Evolutionary conservation across 2,329 filamentous ascomycete genomes (phyloP).

Genomic region (Monascus ruber): DNA sequence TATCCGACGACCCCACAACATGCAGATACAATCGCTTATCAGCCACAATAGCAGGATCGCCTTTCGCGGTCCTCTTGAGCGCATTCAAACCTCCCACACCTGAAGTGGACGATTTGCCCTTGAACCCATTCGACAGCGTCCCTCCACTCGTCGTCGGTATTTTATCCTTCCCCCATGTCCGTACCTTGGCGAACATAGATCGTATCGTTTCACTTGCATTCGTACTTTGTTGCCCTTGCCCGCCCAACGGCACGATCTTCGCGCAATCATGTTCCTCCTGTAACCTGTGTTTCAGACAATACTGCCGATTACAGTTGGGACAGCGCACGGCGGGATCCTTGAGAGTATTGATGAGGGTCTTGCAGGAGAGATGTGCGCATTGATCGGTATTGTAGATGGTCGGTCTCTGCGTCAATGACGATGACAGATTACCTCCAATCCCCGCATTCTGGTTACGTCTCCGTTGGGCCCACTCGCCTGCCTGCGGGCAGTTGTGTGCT

Average conservation of each 20-base stretch:
- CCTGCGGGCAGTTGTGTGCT: constrained; percentile 57
- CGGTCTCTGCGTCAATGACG: constrained; percentile 34
- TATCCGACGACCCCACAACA: constrained; percentile 82
- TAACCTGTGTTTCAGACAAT: constrained; percentile 42
- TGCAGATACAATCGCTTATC: constrained; percentile 86
- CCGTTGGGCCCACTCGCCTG: constrained; percentile 50
- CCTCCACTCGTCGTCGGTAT: constrained; percentile 53
- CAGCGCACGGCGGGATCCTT: constrained; percentile 41
- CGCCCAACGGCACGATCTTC: constrained; percentile 55
- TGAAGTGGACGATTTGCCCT: constrained; percentile 44
- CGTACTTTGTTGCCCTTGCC: constrained; percentile 32
- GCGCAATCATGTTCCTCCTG: constrained; percentile 69
- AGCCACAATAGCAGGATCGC: constrained; percentile 65
- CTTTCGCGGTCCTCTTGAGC: constrained; percentile 80
- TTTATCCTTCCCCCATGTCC: constrained; percentile 69
- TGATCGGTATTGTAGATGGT: constrained; percentile 45
- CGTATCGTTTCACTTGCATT: constrained; percentile 52
- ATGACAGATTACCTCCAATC: constrained; percentile 16
- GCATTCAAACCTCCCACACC: constrained; percentile 59
- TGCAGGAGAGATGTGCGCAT: constrained; percentile 39
- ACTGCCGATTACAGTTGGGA: constrained; percentile 37
- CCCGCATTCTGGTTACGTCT: constrained; percentile 19
- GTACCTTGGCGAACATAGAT: constrained; percentile 64
- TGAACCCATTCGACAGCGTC: constrained; percentile 44
- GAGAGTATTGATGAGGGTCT: constrained; percentile 42